Conservation (phyloP, 345 rosid species). For the Moringa oleifera region DNA sequence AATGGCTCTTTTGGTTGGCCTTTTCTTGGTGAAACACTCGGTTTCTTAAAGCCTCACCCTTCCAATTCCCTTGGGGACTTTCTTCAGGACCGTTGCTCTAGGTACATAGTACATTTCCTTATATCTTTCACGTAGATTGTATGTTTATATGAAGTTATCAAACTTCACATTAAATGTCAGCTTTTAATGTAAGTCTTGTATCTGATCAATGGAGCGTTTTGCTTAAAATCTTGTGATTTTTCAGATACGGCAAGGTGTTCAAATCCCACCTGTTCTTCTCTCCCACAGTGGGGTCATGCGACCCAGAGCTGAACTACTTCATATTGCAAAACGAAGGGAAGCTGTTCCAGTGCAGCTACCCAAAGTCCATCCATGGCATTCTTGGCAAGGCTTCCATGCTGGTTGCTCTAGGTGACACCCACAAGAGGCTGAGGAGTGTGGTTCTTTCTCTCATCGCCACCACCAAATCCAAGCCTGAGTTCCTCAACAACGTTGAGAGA, state of each 20-base stretch:
- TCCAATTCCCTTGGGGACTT: constrained; percentile 42
- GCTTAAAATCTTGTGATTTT: too few species aligned
- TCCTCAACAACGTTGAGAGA: constrained; percentile 35
- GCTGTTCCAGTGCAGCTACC: constrained; percentile 56
- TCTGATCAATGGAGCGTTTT: too few species aligned
- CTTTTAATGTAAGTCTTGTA: too few species aligned
- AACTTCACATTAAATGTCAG: too few species aligned
- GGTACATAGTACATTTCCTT: constrained; percentile 21
- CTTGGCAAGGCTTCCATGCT: constrained; percentile 62
- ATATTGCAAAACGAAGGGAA: constrained; percentile 63
- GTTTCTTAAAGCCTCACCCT: constrained; percentile 44
- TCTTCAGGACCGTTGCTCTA: constrained; percentile 42
- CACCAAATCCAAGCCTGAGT: constrained; percentile 45
- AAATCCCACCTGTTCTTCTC: constrained; percentile 52
- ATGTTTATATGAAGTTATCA: too few species aligned
- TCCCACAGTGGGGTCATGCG: constrained; percentile 65
- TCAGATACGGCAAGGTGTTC: constrained; percentile 52
- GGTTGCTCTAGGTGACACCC: constrained; percentile 48
- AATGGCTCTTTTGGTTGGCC: constrained; percentile 61
- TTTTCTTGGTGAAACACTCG: constrained; percentile 50
- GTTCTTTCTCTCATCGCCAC: constrained; percentile 34
- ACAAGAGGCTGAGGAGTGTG: constrained; percentile 40
- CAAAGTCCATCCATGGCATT: constrained; percentile 47
- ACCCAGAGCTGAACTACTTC: constrained; percentile 63
- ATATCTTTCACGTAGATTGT: too few species aligned